These are phyloP conservation scores for Metarhizium rileyi DNA, from an alignment of 2,329 filamentous ascomycete species.

Conservation along the genomic window DNA sequence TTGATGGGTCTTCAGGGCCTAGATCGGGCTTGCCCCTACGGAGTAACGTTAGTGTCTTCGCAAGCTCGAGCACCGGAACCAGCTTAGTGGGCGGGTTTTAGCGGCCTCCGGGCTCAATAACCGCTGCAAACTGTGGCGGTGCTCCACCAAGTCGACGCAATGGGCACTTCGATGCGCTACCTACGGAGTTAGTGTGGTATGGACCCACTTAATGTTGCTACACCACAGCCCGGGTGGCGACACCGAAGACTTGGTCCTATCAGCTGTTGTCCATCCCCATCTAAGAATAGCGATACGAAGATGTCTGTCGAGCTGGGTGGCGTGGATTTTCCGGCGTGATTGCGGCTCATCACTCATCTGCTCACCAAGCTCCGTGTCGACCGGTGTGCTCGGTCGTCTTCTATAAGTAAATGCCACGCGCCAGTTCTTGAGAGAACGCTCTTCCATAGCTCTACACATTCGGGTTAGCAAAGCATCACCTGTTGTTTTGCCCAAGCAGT, in stretches of 20 bases:
- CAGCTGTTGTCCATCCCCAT: neutral
- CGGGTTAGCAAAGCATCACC: no score
- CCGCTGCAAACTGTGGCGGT: neutral
- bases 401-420: conserved; percentile 4
- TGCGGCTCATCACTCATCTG: neutral
- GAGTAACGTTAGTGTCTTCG: neutral
- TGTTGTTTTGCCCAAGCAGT: neutral
- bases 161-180: neutral
- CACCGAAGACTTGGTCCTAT: neutral
- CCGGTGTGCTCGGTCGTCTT: neutral
- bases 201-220: neutral
- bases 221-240: conserved; percentile 2
- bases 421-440: no score
- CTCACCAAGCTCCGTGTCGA: neutral
- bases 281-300: conserved; percentile 6
- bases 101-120: neutral
- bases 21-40: no score
- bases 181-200: neutral
- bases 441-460: no score
- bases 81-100: neutral
- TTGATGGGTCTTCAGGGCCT: no score
- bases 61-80: neutral
- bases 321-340: neutral
- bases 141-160: neutral
- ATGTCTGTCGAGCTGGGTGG: conserved; percentile 1